A percentile compares a stretch with the other conserved stretches of the same genome.
Evolutionary conservation across 2,329 filamentous ascomycete genomes (phyloP).

Genomic region (Ophiobolus disseminans): DNA sequence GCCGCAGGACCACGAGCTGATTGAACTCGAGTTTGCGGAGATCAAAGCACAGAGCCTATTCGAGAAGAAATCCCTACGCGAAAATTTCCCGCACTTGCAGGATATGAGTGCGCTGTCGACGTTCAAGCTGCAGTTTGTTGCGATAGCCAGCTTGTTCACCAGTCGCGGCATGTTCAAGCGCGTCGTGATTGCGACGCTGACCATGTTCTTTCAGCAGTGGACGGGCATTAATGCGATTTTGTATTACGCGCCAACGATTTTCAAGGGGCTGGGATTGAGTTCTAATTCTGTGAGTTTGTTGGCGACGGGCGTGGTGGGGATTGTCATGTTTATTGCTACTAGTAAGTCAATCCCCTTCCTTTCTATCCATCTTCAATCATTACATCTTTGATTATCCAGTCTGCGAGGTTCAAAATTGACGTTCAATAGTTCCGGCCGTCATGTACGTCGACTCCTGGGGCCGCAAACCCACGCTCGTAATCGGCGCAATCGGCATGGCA

Average conservation of each 20-base stretch:
- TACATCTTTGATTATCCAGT: no score
- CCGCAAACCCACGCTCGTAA: conserved; percentile 66
- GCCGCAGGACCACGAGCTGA: conserved; percentile 68
- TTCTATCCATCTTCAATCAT: no score
- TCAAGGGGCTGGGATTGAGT: conserved; percentile 53
- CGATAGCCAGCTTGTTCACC: conserved; percentile 69
- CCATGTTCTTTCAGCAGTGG: conserved; percentile 60
- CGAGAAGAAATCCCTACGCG: conserved; percentile 72
- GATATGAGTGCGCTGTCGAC: conserved; percentile 65
- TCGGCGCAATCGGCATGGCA: conserved; percentile 74
- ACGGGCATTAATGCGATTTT: conserved; percentile 56
- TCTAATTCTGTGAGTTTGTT: conserved; percentile 62
- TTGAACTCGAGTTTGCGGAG: conserved; percentile 78
- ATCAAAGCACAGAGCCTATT: conserved; percentile 80
- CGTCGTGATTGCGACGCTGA: conserved; percentile 66
- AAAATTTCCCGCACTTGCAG: conserved; percentile 70
- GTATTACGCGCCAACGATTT: conserved; percentile 59
- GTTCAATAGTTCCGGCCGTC: conserved; percentile 63
- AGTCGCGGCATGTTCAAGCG: conserved; percentile 70
- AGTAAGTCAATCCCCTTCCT: conserved; percentile 4
- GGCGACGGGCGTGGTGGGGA: conserved; percentile 73
- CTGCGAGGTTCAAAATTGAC: background rate
- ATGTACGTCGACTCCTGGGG: conserved; percentile 70
- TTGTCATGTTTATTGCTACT: conserved; percentile 72
- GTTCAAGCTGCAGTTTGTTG: conserved; percentile 66